These are phyloP conservation scores for Hanseniaspora lindneri DNA, from an alignment of 805 yeast genomes.

Conservation along the genomic window DNA sequence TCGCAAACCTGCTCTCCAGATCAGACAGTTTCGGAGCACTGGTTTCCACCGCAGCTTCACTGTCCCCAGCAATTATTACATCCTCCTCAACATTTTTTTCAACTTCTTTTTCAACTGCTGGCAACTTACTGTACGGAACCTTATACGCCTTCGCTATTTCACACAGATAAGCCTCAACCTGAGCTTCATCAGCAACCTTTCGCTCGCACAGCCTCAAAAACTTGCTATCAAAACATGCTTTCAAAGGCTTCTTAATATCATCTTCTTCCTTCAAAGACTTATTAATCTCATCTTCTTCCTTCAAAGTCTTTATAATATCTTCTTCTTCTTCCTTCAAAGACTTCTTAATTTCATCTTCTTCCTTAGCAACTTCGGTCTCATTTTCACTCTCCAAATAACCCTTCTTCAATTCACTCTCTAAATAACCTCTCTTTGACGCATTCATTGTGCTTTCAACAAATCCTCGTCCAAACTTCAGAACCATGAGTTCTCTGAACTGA, in stretches of 20 bases:
- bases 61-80: no score
- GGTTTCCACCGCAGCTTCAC: no score
- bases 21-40: conserved; percentile 45
- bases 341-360: background rate
- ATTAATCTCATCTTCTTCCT: conserved; percentile 18
- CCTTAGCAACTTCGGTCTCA: no score
- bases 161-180: conserved; percentile 57
- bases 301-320: conserved; percentile 40
- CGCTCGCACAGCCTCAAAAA: conserved; percentile 50
- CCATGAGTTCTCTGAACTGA: conserved; percentile 49
- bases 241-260: background rate
- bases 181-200: conserved; percentile 51
- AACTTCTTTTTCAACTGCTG: no score
- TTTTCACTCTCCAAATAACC: no score
- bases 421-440: background rate
- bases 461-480: conserved; percentile 55
- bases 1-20: conserved; percentile 63
- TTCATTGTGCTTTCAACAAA: conserved; percentile 35
- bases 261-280: background rate
- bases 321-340: conserved; percentile 15
- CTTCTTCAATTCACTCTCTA: no score
- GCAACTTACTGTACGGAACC: conserved; percentile 60
- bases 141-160: conserved; percentile 75
- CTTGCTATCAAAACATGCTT: conserved; percentile 51
- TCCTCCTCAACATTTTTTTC: no score